Conservation (phyloP, 202 grass and related monocot species). For the Bolboschoenoplectus hybrid region DNA sequence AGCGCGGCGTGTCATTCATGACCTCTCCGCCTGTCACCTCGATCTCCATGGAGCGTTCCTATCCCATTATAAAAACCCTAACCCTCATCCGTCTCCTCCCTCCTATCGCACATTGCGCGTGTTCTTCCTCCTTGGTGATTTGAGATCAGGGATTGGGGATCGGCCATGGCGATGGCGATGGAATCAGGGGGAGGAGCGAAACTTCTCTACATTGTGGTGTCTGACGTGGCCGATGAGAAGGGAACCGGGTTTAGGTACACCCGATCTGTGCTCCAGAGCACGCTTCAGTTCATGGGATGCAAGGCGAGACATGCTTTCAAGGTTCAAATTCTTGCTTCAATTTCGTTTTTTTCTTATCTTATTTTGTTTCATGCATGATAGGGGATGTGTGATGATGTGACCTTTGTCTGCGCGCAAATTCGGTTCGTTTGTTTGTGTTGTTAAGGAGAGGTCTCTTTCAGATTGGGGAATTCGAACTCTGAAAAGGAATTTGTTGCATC, state of each 20-base stretch:
- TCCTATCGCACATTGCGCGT: conserved; percentile 31
- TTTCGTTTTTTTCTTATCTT: not conserved
- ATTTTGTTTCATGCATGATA: not conserved
- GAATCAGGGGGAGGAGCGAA: conserved; percentile 37
- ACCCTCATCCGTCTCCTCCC: conserved; percentile 53
- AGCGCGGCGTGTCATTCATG: conserved; percentile 52
- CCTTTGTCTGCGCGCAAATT: conserved; percentile 1
- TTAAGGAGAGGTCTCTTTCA: conserved; percentile 30
- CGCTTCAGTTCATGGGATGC: conserved; percentile 99
- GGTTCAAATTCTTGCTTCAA: conserved; percentile 37
- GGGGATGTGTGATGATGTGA: conserved; percentile 30
- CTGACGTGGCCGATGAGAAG: conserved; percentile 45
- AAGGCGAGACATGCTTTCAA: conserved; percentile 98
- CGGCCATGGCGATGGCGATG: conserved; percentile 46
- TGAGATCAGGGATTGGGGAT: conserved; percentile 24
- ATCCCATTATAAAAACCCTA: conserved; percentile 35
- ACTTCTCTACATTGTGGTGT: conserved; percentile 88
- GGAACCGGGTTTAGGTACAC: conserved; percentile 71
- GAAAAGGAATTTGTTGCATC: not conserved
- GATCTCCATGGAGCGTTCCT: not conserved
- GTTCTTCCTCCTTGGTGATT: not conserved
- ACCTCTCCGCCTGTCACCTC: conserved; percentile 51
- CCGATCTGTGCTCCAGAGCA: conserved; percentile 86
- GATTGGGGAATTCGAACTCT: conserved; percentile 24
- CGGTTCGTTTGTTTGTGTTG: conserved; percentile 15